A percentile compares a stretch with the other conserved stretches of the same genome.
These are phyloP conservation scores for Colletotrichum sp. DNA, from an alignment of 2,329 filamentous ascomycete species.

Conservation along the genomic window DNA sequence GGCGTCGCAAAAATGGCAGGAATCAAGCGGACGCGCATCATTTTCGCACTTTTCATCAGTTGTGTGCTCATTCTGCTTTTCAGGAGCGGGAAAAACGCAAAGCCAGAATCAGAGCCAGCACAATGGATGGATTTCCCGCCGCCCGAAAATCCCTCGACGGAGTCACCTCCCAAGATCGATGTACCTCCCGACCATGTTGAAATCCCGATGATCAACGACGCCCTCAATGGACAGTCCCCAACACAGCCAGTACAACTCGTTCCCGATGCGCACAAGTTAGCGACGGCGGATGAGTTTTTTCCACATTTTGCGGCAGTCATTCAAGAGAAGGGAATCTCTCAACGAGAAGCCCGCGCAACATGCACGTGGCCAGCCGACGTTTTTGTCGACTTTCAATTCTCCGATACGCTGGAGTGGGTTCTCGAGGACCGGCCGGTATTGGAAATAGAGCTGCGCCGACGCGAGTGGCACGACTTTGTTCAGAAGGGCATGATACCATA, in stretches of 20 bases:
- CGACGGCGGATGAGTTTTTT: not conserved
- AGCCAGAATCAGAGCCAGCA: not conserved
- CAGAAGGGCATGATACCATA: not conserved
- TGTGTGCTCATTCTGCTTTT: not conserved
- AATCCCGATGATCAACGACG: not conserved
- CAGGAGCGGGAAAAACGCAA: not conserved
- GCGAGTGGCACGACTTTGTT: conserved; percentile 10
- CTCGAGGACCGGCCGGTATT: not conserved
- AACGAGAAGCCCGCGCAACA: not conserved
- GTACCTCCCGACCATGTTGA: not conserved
- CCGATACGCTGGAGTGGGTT: conserved; percentile 5
- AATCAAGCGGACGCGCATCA: not conserved
- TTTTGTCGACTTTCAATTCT: conserved; percentile 5
- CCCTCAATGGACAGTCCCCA: not conserved
- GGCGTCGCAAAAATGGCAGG: not conserved
- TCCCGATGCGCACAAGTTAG: not conserved
- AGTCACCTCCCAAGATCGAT: not conserved
- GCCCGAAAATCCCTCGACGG: not conserved
- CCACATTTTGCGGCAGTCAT: conserved; percentile 1
- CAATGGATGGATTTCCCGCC: not conserved
- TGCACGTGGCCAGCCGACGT: conserved; percentile 5
- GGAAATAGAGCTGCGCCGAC: conserved; percentile 11
- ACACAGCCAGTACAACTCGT: not conserved
- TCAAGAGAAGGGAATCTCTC: not conserved
- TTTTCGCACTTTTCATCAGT: not conserved